Evolutionary conservation across 129 eudicot genomes (phyloP).

Genomic region (Lonicera japonica): DNA sequence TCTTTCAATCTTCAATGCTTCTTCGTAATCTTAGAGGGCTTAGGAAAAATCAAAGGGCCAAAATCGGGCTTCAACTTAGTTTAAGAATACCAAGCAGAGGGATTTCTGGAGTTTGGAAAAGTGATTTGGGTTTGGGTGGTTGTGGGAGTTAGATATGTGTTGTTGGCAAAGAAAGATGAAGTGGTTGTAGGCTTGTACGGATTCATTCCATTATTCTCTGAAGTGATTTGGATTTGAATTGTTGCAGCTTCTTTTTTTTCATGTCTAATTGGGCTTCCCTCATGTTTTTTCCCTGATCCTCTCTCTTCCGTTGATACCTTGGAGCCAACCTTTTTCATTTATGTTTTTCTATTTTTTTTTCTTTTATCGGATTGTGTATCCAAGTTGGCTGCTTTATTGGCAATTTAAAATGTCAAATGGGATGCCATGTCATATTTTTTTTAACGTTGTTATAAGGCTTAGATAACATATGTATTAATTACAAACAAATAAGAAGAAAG

Average conservation of each 20-base stretch:
- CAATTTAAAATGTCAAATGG: too few relatives aligned
- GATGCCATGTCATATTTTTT: too few relatives aligned
- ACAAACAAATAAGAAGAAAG: too few relatives aligned
- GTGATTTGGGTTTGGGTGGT: conserved; percentile 21
- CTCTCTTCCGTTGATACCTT: conserved; percentile 13
- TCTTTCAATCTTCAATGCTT: conserved; percentile 56
- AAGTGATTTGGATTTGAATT: conserved; percentile 68
- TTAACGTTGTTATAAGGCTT: too few relatives aligned
- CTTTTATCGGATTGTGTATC: too few relatives aligned
- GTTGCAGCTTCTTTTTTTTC: conserved; percentile 55
- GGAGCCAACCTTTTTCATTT: too few relatives aligned
- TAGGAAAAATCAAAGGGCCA: conserved; percentile 33
- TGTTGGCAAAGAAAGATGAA: conserved; percentile 58
- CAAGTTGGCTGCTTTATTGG: too few relatives aligned
- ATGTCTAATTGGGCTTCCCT: conserved; percentile 17
- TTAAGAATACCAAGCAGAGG: conserved; percentile 73
- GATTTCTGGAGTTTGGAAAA: conserved; percentile 49
- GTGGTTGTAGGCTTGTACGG: conserved; percentile 64
- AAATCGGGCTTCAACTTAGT: conserved; percentile 69
- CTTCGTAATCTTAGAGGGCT: conserved; percentile 71
- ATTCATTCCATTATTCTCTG: conserved; percentile 73
- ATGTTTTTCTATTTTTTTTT: too few relatives aligned
- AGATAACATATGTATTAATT: too few relatives aligned
- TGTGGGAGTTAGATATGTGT: conserved; percentile 36
- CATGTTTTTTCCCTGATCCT: conserved; percentile 32